Conservation (phyloP, 2,329 filamentous ascomycete species). For the Penicillium sp. region DNA sequence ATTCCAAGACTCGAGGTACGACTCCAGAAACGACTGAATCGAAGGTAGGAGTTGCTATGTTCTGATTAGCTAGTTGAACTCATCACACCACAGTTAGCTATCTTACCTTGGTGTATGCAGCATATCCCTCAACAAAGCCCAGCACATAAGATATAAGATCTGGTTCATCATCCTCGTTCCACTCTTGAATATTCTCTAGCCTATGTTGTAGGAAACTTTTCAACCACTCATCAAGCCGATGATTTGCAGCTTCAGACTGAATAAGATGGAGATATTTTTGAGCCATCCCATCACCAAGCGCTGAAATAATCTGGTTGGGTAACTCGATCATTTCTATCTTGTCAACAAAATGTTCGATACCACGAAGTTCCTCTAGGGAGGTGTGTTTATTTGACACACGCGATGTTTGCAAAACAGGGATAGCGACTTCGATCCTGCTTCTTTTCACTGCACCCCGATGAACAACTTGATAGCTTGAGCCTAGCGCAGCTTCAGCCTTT, state of each 20-base stretch:
- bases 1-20: slow-evolving; percentile 63
- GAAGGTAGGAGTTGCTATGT: slow-evolving; percentile 34
- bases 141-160: slow-evolving; percentile 39
- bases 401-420: slow-evolving; percentile 73
- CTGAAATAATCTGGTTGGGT: slow-evolving; percentile 77
- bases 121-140: slow-evolving; percentile 34
- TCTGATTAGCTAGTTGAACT: not conserved
- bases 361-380: slow-evolving; percentile 74
- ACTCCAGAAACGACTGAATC: slow-evolving; percentile 42
- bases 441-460: slow-evolving; percentile 53
- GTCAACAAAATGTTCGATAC: slow-evolving; percentile 66
- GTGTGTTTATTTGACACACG: slow-evolving; percentile 62
- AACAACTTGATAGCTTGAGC: slow-evolving; percentile 64
- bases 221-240: slow-evolving; percentile 41
- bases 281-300: slow-evolving; percentile 71
- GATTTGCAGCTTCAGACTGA: slow-evolving; percentile 53
- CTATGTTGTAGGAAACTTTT: slow-evolving; percentile 40
- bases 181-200: slow-evolving; percentile 40
- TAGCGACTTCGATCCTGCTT: slow-evolving; percentile 51
- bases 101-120: slow-evolving; percentile 40
- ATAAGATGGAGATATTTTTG: slow-evolving; percentile 73
- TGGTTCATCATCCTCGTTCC: slow-evolving; percentile 45
- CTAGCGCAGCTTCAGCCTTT: slow-evolving; percentile 41
- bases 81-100: not conserved
- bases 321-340: slow-evolving; percentile 76